Base-by-base conservation (phyloP, 345 rosid species). In the Hibiscus mutabilis region DNA sequence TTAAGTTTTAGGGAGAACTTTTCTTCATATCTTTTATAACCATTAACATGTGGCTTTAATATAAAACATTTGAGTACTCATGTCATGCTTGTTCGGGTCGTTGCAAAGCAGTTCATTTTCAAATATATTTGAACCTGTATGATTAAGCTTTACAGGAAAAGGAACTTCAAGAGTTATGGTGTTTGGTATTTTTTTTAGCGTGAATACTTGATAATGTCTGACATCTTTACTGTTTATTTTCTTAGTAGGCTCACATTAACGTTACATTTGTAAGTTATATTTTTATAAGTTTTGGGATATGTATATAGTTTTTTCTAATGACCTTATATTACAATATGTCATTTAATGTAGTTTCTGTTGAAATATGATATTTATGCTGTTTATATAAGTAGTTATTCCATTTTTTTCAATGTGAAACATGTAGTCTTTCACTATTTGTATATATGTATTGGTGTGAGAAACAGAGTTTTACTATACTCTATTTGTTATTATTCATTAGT, bases 141-240 rank as follows among this genome's bases (percentile, higher is more conserved):
- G n/a, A 68, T 49, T 51, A 68, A 9, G 59, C 15, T 22, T 22
- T 63, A 22, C 5, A 15, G 55, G 33, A 65, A 44, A 46, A 22
- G 37, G 19, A 66, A 24, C 37, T 66, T 66, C 35, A 22, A 44
- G 69, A 66, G 88, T 61, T 63, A 16, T 5, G 51, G 18, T 63
- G 67, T 21, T 40, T 12, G 29, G 68, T 35, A 63, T 6, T 42
- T 18, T 18, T 63, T 21, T 40, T 40, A 4, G 52, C 21, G 68
- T 11, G 16, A 0, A 3, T 5, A 19, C 24, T 35, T 61, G 22
- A 16, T 33, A 16, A 3, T 31, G 12, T 62, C 18, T 62, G 3
- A 3, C 22, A 6, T 35, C 9, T 62, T 5, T 9, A 1, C 42
- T 3, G 5, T n/a, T 11, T 4, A 33, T 18, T 2, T 35, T 62